A percentile compares a stretch with the other conserved stretches of the same genome.
phyloP scores from a whole-genome alignment of 306 rosid genomes.

The Sicyos edulis region DNA sequence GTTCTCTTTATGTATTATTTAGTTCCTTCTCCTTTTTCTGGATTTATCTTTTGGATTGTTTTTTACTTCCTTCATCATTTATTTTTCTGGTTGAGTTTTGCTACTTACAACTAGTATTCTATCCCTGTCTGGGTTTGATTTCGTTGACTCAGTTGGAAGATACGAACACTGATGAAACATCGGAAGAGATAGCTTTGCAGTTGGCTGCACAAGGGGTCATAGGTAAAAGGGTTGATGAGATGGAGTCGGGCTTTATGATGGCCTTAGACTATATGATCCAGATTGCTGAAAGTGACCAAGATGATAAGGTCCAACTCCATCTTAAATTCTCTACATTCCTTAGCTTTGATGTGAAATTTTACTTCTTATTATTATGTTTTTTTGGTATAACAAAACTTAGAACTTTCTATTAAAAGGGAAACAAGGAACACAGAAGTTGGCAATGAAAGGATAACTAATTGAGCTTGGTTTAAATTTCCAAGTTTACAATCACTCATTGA shows the following conservation, averaged over 20 bases:
- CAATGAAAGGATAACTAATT: not conserved
- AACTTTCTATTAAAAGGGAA: not conserved
- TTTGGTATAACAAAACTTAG: not conserved
- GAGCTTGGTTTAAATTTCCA: constrained; percentile 1
- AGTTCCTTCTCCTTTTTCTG: too few species aligned
- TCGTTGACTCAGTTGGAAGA: constrained; percentile 63
- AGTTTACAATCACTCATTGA: not conserved
- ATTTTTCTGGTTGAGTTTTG: not conserved
- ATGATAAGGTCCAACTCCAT: constrained; percentile 56
- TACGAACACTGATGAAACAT: constrained; percentile 73
- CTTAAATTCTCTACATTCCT: constrained; percentile 4
- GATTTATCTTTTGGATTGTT: too few species aligned
- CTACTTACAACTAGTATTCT: not conserved
- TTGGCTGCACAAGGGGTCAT: constrained; percentile 96
- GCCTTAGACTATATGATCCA: constrained; percentile 91
- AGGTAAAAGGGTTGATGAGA: constrained; percentile 91
- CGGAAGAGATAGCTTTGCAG: constrained; percentile 90
- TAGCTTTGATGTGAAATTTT: not conserved
- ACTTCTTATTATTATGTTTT: constrained; percentile 5
- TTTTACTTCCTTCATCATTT: too few species aligned
- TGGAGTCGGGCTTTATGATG: constrained; percentile 88
- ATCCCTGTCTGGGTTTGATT: not conserved
- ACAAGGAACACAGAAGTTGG: not conserved
- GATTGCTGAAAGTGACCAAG: constrained; percentile 72
- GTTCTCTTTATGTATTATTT: too few species aligned